Percentiles rank a stretch among this genome's conserved stretches.
phyloP scores from a whole-genome alignment of 1,284 basidiomycete genomes.

The Chondrostereum purpureum region DNA sequence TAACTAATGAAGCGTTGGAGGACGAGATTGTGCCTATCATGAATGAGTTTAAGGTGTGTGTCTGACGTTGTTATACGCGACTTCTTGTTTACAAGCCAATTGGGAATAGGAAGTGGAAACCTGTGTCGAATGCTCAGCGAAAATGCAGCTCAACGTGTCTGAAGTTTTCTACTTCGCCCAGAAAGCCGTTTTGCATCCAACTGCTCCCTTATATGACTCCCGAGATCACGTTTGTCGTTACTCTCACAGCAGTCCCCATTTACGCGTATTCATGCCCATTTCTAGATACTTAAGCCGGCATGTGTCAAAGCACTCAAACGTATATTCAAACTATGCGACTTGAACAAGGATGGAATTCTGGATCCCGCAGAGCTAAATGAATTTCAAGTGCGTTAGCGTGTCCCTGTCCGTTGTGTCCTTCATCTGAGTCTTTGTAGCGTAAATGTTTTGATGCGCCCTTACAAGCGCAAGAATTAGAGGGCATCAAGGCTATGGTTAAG shows the following conservation, averaged over 20 bases:
- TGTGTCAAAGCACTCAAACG: slow-evolving; percentile 85
- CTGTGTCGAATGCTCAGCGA: slow-evolving; percentile 94
- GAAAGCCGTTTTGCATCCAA: slow-evolving; percentile 96
- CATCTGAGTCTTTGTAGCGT: slow-evolving; percentile 40
- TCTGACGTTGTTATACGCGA: too few species aligned
- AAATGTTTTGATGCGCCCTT: slow-evolving; percentile 95
- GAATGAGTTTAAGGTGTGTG: slow-evolving; percentile 88
- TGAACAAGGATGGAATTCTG: slow-evolving; percentile 90
- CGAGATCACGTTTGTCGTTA: slow-evolving; percentile 72
- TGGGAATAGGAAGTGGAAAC: slow-evolving; percentile 93
- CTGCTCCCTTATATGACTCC: slow-evolving; percentile 95
- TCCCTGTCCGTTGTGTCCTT: slow-evolving; percentile 2
- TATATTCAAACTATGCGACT: slow-evolving; percentile 95
- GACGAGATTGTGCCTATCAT: slow-evolving; percentile 93
- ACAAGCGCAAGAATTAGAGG: slow-evolving; percentile 89
- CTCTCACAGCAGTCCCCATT: slow-evolving; percentile 8
- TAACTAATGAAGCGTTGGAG: slow-evolving; percentile 92
- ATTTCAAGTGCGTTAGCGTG: slow-evolving; percentile 68
- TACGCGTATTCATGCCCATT: slow-evolving; percentile 2
- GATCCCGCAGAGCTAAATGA: slow-evolving; percentile 92
- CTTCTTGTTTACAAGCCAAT: too few species aligned
- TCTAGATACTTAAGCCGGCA: slow-evolving; percentile 86
- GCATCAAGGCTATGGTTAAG: slow-evolving; percentile 82
- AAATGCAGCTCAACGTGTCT: slow-evolving; percentile 85
- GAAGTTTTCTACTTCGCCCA: slow-evolving; percentile 99